Evolutionary conservation across 176 grass and related monocot genomes (phyloP).

Genomic region (Cenchrus purpureus): DNA sequence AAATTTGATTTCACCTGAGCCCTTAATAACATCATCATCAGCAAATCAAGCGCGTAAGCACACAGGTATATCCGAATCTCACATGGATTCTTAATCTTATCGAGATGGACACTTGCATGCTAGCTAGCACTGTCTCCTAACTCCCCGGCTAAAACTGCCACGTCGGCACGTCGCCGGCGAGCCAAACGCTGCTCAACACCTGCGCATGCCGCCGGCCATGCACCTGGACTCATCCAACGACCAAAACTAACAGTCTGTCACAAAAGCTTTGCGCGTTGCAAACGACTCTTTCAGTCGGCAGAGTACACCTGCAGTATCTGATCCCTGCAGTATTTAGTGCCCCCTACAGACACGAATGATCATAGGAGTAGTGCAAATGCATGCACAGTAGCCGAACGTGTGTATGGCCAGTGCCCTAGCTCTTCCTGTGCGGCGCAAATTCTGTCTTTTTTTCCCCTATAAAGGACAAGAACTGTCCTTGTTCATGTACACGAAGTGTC

Average conservation of each 20-base stretch:
- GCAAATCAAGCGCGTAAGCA: not conserved
- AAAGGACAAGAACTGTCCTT: not conserved
- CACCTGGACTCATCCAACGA: not conserved
- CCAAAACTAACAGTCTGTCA: not conserved
- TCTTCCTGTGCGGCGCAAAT: not conserved
- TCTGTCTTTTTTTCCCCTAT: too few relatives aligned
- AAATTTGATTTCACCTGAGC: not conserved
- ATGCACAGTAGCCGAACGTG: not conserved
- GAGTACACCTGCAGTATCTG: not conserved
- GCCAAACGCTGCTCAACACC: conserved; percentile 36
- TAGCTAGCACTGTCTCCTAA: not conserved
- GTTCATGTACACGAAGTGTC: not conserved
- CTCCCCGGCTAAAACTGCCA: not conserved
- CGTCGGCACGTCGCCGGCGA: conserved; percentile 12
- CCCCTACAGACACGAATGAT: not conserved
- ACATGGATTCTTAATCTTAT: not conserved
- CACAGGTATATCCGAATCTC: not conserved
- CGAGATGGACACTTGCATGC: not conserved
- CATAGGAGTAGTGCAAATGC: not conserved
- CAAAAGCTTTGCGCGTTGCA: not conserved
- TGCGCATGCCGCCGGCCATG: conserved; percentile 15
- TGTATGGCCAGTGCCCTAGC: not conserved
- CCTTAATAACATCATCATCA: not conserved
- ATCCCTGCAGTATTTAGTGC: not conserved
- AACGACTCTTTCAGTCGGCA: not conserved